A percentile compares a stretch with the other conserved stretches of the same genome.
Evolutionary conservation across 805 yeast genomes (phyloP).

Genomic region (Candida xiaguanensis): DNA sequence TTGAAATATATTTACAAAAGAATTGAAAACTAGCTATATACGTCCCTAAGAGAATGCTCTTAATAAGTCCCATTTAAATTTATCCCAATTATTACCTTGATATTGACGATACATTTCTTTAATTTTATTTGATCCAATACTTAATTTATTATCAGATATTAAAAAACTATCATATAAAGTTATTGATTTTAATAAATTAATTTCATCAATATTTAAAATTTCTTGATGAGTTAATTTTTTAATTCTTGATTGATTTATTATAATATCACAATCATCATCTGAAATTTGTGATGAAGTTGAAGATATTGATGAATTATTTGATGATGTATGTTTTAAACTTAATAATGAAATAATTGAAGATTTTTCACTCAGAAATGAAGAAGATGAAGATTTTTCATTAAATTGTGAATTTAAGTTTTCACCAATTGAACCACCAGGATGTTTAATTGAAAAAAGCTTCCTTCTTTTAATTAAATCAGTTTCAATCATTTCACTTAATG

Average conservation of each 20-base stretch:
- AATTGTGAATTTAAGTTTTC: constrained; percentile 22
- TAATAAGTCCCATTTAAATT: constrained; percentile 13
- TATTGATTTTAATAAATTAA: constrained; percentile 29
- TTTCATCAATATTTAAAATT: constrained; percentile 20
- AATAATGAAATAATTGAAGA: constrained; percentile 8
- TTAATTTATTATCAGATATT: constrained; percentile 8
- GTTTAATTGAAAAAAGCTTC: constrained; percentile 61
- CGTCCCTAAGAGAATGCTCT: constrained; percentile 6
- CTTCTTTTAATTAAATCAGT: constrained; percentile 52
- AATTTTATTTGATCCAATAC: constrained; percentile 7
- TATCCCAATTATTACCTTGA: constrained; percentile 10
- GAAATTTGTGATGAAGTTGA: constrained; percentile 8
- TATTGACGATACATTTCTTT: constrained; percentile 8
- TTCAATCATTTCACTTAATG: constrained; percentile 65
- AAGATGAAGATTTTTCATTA: constrained; percentile 6
- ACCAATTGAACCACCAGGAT: constrained; percentile 93
- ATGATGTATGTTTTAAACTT: constrained; percentile 11
- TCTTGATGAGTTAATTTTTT: constrained; percentile 12
- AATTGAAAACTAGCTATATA: not conserved
- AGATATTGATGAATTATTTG: constrained; percentile 4
- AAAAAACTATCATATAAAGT: constrained; percentile 33
- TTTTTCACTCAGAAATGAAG: constrained; percentile 6
- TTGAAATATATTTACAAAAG: not conserved
- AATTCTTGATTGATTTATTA: constrained; percentile 13
- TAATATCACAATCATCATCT: constrained; percentile 10